Percentiles rank a stretch among this genome's conserved stretches.
These are phyloP conservation scores for Cordyceps javanica DNA, from an alignment of 2,329 filamentous ascomycete species.

Conservation along the genomic window DNA sequence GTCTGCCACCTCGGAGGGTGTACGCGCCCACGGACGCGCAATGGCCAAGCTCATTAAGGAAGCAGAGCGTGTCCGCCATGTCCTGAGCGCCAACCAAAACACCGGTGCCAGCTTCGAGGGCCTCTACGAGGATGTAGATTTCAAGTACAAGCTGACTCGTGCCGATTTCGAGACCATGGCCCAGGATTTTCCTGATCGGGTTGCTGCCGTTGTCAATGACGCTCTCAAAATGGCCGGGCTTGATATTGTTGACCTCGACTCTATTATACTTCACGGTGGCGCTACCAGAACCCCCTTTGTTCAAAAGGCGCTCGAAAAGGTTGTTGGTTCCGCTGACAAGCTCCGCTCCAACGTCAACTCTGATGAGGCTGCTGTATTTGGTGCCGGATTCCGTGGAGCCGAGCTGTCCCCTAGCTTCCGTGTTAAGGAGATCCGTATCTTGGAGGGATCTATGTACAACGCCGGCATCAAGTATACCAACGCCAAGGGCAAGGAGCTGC, in stretches of 20 bases:
- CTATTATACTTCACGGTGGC: slow-evolving; percentile 89
- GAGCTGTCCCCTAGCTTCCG: slow-evolving; percentile 91
- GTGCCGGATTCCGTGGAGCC: slow-evolving; percentile 89
- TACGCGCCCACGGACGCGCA: slow-evolving; percentile 73
- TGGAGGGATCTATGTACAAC: slow-evolving; percentile 69
- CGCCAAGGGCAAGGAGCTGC: slow-evolving; percentile 62
- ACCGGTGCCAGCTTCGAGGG: slow-evolving; percentile 78
- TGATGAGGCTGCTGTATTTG: slow-evolving; percentile 93
- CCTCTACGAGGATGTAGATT: slow-evolving; percentile 85
- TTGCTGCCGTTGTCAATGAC: slow-evolving; percentile 62
- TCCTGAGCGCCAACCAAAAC: slow-evolving; percentile 88
- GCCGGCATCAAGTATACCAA: slow-evolving; percentile 69
- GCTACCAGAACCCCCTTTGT: slow-evolving; percentile 89
- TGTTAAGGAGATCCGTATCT: slow-evolving; percentile 89
- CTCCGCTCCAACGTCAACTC: slow-evolving; percentile 92
- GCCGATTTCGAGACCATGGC: slow-evolving; percentile 76
- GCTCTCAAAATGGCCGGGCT: slow-evolving; percentile 71
- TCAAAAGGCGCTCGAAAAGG: slow-evolving; percentile 76
- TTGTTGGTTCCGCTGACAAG: slow-evolving; percentile 67
- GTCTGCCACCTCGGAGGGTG: slow-evolving; percentile 53
- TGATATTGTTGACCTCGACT: slow-evolving; percentile 70
- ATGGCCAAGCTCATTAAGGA: slow-evolving; percentile 92
- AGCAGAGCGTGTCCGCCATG: slow-evolving; percentile 76
- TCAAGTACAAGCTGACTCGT: slow-evolving; percentile 82
- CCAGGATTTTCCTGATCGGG: slow-evolving; percentile 58